Evolutionary conservation across 2,329 filamentous ascomycete species (phyloP), one percentile per base, ranked within the genome.

Genomic region (Botrytis byssoidea): DNA sequence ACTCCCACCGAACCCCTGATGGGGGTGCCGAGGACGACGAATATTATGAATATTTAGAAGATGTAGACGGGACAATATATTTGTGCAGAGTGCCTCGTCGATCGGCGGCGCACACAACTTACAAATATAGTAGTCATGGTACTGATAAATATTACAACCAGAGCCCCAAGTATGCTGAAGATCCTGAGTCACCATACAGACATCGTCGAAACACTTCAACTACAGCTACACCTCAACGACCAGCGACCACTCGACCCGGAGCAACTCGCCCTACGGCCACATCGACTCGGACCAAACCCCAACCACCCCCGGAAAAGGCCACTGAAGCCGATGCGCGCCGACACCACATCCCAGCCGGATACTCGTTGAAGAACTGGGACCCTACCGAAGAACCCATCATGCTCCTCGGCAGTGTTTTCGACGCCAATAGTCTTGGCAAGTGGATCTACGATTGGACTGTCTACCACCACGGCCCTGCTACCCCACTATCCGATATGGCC

Each of bases 401-500:
- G 81, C 89, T 99, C 40, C 88, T 98, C 35, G 96, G 96, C 69
- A 97, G 93, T 81, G 96, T 98, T 73, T 98, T 98, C 81, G 96
- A 98, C 81, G 93, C 95, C 81, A 98, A 98, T 87, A 97, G 94
- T 40, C 88, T 99, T 44, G 96, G 96, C 80, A 98, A 98, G 85
- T 99, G 96, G 96, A 97, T 99, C 81, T 99, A 97, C 84, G 96
- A 98, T 87, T 99, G 96, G 96, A 98, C 96, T 29, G 93, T 98
- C 76, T 97, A 93, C 85, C 91, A 92, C 82, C 91, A 97, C 78
- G 93, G 93, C 55, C 89, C 94, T 22, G 89, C 89, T 59, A 94
- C 92, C 18, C 93, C 94, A 69, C 93, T 98, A 80, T 90, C 94
- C 71, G 94, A 98, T 77, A 91, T 97, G 83, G 95, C 96, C 3